Conservation (phyloP, 2,329 filamentous ascomycete genomes). For the Ceratocystis harringtonii region DNA sequence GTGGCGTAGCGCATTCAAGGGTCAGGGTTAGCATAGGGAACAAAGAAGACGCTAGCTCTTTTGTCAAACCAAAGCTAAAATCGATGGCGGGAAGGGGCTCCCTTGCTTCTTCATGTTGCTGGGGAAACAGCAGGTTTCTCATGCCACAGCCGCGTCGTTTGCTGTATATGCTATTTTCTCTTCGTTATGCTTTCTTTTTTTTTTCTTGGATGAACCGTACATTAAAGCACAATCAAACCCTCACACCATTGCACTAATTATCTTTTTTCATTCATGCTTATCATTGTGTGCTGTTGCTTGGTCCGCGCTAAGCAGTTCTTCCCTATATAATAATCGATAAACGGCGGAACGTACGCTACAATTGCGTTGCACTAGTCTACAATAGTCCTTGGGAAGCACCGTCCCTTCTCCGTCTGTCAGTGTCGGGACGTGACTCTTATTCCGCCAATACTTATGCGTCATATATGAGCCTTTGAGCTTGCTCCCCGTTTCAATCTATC, state of each 20-base stretch:
- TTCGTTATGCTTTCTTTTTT: neutral
- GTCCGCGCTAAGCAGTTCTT: neutral
- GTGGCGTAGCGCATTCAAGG: neutral
- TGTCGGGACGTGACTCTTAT: slow-evolving; percentile 1
- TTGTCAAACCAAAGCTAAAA: neutral
- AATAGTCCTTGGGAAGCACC: neutral
- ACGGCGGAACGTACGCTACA: too few species aligned
- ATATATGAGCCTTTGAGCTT: slow-evolving; percentile 11
- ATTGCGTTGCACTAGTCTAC: neutral
- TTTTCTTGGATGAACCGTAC: neutral
- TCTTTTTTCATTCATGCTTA: neutral
- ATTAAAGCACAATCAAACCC: neutral
- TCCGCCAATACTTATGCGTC: neutral
- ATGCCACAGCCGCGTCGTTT: neutral
- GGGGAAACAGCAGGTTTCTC: slow-evolving; percentile 9
- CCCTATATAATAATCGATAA: neutral
- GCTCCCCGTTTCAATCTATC: neutral
- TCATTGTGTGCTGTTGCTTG: neutral
- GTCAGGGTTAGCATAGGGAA: neutral
- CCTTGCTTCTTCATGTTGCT: slow-evolving; percentile 11
- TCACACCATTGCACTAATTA: neutral
- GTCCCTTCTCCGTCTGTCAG: neutral
- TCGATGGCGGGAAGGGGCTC: slow-evolving; percentile 6
- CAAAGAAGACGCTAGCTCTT: neutral
- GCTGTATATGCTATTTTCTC: neutral